phyloP scores from a whole-genome alignment of 2,329 filamentous ascomycete species.

The Aureobasidium namibiae region DNA sequence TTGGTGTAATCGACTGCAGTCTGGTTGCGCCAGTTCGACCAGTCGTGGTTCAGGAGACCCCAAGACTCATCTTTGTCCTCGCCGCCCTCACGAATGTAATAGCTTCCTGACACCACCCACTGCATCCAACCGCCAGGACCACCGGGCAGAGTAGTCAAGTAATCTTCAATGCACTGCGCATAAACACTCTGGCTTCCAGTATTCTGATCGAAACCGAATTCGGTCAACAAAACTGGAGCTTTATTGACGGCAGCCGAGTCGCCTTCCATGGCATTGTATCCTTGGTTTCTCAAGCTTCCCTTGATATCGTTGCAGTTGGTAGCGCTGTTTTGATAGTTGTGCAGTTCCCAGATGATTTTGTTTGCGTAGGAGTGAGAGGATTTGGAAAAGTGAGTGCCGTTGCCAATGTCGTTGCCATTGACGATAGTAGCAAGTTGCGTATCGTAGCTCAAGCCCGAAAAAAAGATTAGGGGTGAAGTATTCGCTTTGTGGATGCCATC shows the following conservation, averaged over 20 bases:
- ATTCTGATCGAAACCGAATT: slow-evolving; percentile 46
- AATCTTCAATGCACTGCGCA: slow-evolving; percentile 43
- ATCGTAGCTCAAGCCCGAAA: slow-evolving; percentile 52
- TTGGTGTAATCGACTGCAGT: slow-evolving; percentile 6
- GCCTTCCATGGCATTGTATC: slow-evolving; percentile 45
- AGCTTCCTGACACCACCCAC: slow-evolving; percentile 46
- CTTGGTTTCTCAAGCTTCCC: slow-evolving; percentile 41
- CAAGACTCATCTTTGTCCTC: slow-evolving; percentile 52
- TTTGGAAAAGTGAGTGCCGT: slow-evolving; percentile 39
- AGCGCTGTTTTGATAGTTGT: slow-evolving; percentile 51
- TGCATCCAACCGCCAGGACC: slow-evolving; percentile 48
- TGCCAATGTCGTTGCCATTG: slow-evolving; percentile 39
- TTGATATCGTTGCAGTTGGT: slow-evolving; percentile 41
- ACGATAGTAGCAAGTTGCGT: slow-evolving; percentile 47
- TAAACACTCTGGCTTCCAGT: slow-evolving; percentile 39
- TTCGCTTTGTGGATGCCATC: slow-evolving; percentile 45
- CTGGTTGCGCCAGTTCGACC: slow-evolving; percentile 30
- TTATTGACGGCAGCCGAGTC: slow-evolving; percentile 29
- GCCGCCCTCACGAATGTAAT: slow-evolving; percentile 46
- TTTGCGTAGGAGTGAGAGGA: slow-evolving; percentile 43
- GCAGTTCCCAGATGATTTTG: slow-evolving; percentile 53
- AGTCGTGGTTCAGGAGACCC: slow-evolving; percentile 47
- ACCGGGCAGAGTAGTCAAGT: slow-evolving; percentile 34
- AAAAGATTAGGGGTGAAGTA: slow-evolving; percentile 46
- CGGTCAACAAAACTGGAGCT: slow-evolving; percentile 45